Base-by-base conservation (phyloP, 2,329 filamentous ascomycete genomes). In the Microcyclospora tardicrescens region DNA sequence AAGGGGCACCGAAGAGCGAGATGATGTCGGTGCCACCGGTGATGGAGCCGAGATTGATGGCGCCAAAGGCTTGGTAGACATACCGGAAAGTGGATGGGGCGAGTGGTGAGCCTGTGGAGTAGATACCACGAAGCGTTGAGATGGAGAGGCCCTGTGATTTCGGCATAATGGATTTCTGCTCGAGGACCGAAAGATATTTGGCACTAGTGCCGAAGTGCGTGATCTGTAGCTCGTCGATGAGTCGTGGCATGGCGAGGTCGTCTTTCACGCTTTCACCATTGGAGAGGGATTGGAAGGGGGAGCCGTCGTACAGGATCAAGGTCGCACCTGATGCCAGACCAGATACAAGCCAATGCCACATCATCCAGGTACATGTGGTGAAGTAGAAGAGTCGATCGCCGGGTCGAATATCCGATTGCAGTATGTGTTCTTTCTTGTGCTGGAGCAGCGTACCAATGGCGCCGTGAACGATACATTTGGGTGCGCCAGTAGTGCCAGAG, bases 281-380 rank as follows among this genome's bases (percentile, higher is more conserved):
- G 10, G 50, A 43, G 3, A 61, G 35, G 38, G 64, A 68, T 38
- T 67, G 65, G 67, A 96, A 96, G 0, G 91, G 91, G 0, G 84
- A 93, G 35, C 91, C 91, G 38, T 93, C 84, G 61, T 95, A 98
- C 3, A 96, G 71, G 14, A 96, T 72, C 10, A 96, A 67, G 0
- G 84, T 89, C 10, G 83, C 75, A 38, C 89, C 89, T 24, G 77
- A 79, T 9, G 87, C 83, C 3, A 96, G 75, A 5, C 80, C 84
- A 1, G 84, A 89, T 14, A 95, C 74, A 31, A 87, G 79, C 87
- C 89, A 96, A 59, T 96, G 89, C 86, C 87, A 95, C 89, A 96
- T 96, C 87, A 98, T 96, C 91, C 87, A 95, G 0, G 85, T 93
- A 10, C 81, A 86, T 3, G 87, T 95, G 1, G 86, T 94, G 64